Evolutionary conservation across 306 rosid species (phyloP), one percentile per base, ranked within the genome.

Genomic region (Inga oerstediana): DNA sequence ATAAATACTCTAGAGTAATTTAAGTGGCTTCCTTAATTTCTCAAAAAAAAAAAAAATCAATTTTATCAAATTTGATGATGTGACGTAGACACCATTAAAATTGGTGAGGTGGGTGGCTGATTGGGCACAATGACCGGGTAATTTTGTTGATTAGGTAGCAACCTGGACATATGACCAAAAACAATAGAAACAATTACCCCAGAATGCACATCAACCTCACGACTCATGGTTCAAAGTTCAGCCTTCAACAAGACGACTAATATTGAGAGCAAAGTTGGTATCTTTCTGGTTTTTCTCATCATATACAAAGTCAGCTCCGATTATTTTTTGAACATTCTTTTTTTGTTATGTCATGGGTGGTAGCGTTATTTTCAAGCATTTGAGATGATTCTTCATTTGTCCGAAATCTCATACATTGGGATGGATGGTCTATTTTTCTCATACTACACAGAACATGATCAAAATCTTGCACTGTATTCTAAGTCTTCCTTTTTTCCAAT

Each of bases 391-490:
- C 91, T 89, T 45, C 52, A 84, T 74, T 27, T 89, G 41, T 54
- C 88, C 17, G 81, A 87, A 83, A 84, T 91, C 67, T 87, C 92
- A 14, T 91, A 87, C 77, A 89, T 84, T 14, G 88, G 87, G 30
- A 52, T 37, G 52, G 88, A 87, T 30, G 92, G 91, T 62, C 75
- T 80, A 2, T 84, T 89, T 86, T 87, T 87, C 85, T 87, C 89
- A 39, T 89, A 86, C 79, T 86, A 83, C 72, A 81, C 59, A n/a
- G 80, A 84, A 5, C 51, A 69, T 9, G 65, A 80, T 75, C 88
- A 86, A 80, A 65, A 69, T 67, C 41, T 89, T n/a, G 88, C 90
- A 39, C 8, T 87, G 71, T 89, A 84, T 87, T 75, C 89, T 10
- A 91, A 89, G 84, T 85, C 91, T 66, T 80, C 90, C 49, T 46